Evolutionary conservation across 2,329 filamentous ascomycete species (phyloP).

Genomic region (Aulographum hederae): DNA sequence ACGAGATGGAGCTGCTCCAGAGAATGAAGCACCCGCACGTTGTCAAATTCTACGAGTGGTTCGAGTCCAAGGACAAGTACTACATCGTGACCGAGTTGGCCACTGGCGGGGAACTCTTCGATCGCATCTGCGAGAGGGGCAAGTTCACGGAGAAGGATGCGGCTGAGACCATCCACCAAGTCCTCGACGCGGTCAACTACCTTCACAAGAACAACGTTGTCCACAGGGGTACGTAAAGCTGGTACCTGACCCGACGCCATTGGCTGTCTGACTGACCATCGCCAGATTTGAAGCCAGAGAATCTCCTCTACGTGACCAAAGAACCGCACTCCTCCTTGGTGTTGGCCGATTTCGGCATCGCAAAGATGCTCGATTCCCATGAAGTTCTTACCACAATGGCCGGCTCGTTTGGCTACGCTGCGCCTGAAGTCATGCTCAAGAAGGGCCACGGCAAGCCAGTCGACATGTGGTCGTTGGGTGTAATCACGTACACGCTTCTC

Average conservation of each 20-base stretch:
- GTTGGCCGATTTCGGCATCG: constrained; percentile 93
- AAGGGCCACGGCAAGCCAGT: constrained; percentile 94
- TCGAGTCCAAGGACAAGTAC: constrained; percentile 99
- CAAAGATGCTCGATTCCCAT: constrained; percentile 85
- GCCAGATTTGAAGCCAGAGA: constrained; percentile 90
- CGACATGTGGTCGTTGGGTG: constrained; percentile 98
- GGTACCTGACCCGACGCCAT: too few relatives aligned
- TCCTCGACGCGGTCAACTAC: constrained; percentile 84
- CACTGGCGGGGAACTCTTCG: constrained; percentile 90
- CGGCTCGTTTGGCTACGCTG: constrained; percentile 93
- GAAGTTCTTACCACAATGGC: constrained; percentile 97
- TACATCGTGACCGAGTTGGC: constrained; percentile 97
- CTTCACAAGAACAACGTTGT: constrained; percentile 90
- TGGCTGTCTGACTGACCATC: neutral
- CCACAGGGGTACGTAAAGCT: constrained; percentile 62
- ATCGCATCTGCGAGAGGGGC: constrained; percentile 93
- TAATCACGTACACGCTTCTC: constrained; percentile 95
- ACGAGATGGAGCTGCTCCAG: constrained; percentile 89
- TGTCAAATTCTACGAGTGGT: constrained; percentile 96
- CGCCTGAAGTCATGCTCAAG: constrained; percentile 96
- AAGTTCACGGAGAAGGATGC: constrained; percentile 98
- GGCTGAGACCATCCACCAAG: constrained; percentile 85
- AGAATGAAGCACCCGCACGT: constrained; percentile 85
- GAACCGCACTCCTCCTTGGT: constrained; percentile 68
- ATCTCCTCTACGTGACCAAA: constrained; percentile 78